These are phyloP conservation scores for Pseudogymnoascus pannorum DNA, from an alignment of 2,329 filamentous ascomycete genomes.

Conservation along the genomic window DNA sequence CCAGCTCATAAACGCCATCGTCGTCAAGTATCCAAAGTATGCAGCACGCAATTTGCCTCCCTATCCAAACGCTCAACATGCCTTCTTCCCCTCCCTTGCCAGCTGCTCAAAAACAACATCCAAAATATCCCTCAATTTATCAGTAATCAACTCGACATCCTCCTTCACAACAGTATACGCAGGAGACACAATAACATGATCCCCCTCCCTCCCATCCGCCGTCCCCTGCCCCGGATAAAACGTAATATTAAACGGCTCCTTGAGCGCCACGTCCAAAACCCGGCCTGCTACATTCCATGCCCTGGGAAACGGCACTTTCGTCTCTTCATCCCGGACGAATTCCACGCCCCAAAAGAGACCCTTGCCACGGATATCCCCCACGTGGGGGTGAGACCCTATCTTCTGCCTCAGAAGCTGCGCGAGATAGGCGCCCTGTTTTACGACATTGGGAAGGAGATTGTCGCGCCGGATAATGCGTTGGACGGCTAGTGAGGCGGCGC, in stretches of 20 bases:
- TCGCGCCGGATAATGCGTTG: constrained; percentile 51
- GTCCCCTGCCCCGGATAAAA: constrained; percentile 54
- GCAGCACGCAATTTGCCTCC: not conserved
- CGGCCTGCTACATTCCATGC: constrained; percentile 37
- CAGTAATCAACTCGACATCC: constrained; percentile 48
- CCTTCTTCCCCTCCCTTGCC: not conserved
- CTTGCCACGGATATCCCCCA: constrained; percentile 54
- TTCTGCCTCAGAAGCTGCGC: constrained; percentile 35
- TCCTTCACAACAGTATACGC: constrained; percentile 48
- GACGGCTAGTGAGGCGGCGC: constrained; percentile 55
- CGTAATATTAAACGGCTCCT: constrained; percentile 41
- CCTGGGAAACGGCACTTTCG: constrained; percentile 41
- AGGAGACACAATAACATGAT: constrained; percentile 56
- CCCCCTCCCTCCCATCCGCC: constrained; percentile 47
- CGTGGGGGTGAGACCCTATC: constrained; percentile 39
- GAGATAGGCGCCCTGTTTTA: constrained; percentile 43
- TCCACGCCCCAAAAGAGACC: constrained; percentile 53
- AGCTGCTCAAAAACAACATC: constrained; percentile 30
- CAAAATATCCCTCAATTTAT: constrained; percentile 39
- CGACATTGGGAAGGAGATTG: constrained; percentile 51
- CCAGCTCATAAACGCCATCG: not conserved
- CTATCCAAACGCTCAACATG: not conserved
- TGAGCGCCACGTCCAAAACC: constrained; percentile 40
- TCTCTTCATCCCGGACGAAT: constrained; percentile 44
- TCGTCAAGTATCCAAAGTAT: not conserved